These are phyloP conservation scores for Volvariella surrecta DNA, from an alignment of 1,284 basidiomycete genomes.

Conservation along the genomic window DNA sequence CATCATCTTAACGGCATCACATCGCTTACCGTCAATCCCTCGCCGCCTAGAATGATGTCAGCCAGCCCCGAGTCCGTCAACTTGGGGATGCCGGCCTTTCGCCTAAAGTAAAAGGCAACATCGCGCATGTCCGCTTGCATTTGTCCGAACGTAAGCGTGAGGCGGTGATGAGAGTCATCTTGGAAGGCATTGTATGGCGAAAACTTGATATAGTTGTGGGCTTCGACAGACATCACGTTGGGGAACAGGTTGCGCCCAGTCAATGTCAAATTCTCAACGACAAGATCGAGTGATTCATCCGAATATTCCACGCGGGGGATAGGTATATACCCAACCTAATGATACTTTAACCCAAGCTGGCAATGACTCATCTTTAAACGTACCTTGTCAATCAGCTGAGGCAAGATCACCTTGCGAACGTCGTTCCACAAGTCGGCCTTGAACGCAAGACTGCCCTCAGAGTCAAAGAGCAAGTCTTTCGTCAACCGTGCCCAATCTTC, in stretches of 20 bases:
- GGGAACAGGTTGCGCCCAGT: constrained; percentile 80
- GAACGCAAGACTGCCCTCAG: constrained; percentile 82
- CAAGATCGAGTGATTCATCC: constrained; percentile 80
- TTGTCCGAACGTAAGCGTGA: constrained; percentile 70
- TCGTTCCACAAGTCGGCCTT: constrained; percentile 88
- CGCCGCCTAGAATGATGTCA: constrained; percentile 82
- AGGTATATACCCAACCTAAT: constrained; percentile 78
- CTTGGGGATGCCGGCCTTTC: constrained; percentile 74
- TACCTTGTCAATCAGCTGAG: constrained; percentile 67
- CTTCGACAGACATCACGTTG: constrained; percentile 74
- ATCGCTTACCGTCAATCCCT: constrained; percentile 51
- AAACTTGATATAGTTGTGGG: constrained; percentile 81
- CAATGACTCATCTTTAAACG: constrained; percentile 6
- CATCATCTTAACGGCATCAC: constrained; percentile 1
- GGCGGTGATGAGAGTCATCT: constrained; percentile 60
- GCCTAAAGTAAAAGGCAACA: constrained; percentile 81
- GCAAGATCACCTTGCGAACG: constrained; percentile 77
- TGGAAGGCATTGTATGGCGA: constrained; percentile 57
- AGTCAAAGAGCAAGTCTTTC: constrained; percentile 77
- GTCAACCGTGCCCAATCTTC: constrained; percentile 81
- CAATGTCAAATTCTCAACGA: constrained; percentile 90
- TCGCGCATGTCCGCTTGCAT: constrained; percentile 95
- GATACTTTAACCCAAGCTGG: not conserved
- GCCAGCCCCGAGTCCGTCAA: constrained; percentile 87
- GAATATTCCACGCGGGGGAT: constrained; percentile 90